Base-by-base conservation (phyloP, 768 basidiomycete species). In the Cyclocybe aegerita region DNA sequence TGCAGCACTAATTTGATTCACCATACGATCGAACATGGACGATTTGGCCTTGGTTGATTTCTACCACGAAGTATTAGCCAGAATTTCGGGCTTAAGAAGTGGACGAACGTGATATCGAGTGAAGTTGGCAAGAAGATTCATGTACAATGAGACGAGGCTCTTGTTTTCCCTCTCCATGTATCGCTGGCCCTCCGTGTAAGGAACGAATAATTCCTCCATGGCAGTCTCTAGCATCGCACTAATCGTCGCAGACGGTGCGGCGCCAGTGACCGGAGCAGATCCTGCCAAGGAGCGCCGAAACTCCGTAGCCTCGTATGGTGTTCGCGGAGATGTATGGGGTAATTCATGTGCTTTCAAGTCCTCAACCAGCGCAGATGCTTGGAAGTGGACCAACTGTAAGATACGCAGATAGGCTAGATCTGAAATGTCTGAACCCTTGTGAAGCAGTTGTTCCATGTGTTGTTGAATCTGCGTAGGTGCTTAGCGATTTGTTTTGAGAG, bases 121-220 rank as follows among this genome's bases (percentile, higher is more conserved):
- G 64, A 96, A 99, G 46, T 74, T 72, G 16, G 76, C 68, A 44
- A 98, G 72, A 53, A 89, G 81, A 14, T 70, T 76, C 6, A 85
- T 79, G 62, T 94, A 98, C 9, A 98, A 75, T 37, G 88, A 82
- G 1, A 82, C 82, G 40, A 98, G 64, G 60, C 84, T 93, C 64
- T 84, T 88, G 55, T 82, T 89, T 74, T 99, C 97, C 37, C 85
- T 83, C 61, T 98, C 97, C 3, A 98, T 78, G 64, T 98, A 98
- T 49, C 93, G 75, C 51, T 84, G 84, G 3, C 91, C 93, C 68
- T 99, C 96, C 1, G 86, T 88, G 62, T 95, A 98, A 3, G 93
- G 90, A 15, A 94, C 83, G 56, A 98, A 98, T 14, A 98, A 80
- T 63, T 98, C 97, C 55, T 98, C 97, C 82, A 97, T 86, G 7